Conservation (phyloP, 2,329 filamentous ascomycete species). For the Furcasterigmium furcatum region DNA sequence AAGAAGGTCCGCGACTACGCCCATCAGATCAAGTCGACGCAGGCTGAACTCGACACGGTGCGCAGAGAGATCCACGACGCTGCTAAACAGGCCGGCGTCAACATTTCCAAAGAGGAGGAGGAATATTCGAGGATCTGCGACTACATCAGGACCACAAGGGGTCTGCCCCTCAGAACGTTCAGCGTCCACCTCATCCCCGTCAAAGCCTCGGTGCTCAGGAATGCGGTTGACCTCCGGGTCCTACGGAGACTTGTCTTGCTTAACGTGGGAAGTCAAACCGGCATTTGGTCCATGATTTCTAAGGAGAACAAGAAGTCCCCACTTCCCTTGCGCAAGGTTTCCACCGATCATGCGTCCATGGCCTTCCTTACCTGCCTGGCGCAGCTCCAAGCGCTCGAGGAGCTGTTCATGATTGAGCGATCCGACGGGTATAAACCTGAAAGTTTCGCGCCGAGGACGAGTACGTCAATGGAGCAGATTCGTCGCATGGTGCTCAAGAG, state of each 20-base stretch:
- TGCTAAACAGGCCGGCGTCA: slow-evolving; percentile 16
- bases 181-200: slow-evolving; percentile 57
- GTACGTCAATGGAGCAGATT: slow-evolving; percentile 54
- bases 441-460: slow-evolving; percentile 47
- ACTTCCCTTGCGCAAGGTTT: slow-evolving; percentile 54
- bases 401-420: slow-evolving; percentile 58
- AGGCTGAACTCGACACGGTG: slow-evolving; percentile 28
- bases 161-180: slow-evolving; percentile 52
- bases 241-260: slow-evolving; percentile 58
- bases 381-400: slow-evolving; percentile 49
- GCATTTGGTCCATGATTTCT: slow-evolving; percentile 55
- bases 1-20: neutral
- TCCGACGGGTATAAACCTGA: slow-evolving; percentile 47
- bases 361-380: slow-evolving; percentile 52
- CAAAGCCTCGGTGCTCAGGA: slow-evolving; percentile 53
- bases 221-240: slow-evolving; percentile 52
- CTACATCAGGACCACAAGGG: slow-evolving; percentile 56
- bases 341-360: slow-evolving; percentile 59
- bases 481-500: slow-evolving; percentile 53
- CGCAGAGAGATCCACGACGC: slow-evolving; percentile 32
- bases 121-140: slow-evolving; percentile 33
- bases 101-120: slow-evolving; percentile 2
- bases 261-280: slow-evolving; percentile 59
- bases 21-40: neutral
- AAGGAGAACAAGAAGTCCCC: slow-evolving; percentile 50